phyloP scores from a whole-genome alignment of 2,329 filamentous ascomycete genomes.

The Dothistroma pini region DNA sequence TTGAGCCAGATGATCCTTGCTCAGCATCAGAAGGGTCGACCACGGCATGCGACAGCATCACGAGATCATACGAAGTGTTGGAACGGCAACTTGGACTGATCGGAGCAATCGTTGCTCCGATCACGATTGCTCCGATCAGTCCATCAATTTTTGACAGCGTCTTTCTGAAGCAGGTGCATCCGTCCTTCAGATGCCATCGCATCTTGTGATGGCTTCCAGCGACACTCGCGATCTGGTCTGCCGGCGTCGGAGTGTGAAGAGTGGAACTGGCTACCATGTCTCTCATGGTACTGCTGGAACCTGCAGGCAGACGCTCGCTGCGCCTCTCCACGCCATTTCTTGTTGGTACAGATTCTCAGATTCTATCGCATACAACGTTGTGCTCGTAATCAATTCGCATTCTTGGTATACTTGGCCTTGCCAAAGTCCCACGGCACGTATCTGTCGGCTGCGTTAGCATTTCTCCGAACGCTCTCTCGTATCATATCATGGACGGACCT shows the following conservation, averaged over 20 bases:
- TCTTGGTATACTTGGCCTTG: slow-evolving; percentile 35
- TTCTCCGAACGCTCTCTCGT: not conserved
- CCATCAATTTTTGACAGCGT: not conserved
- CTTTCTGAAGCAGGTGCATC: not conserved
- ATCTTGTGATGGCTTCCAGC: not conserved
- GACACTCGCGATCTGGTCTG: not conserved
- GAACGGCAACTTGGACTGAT: not conserved
- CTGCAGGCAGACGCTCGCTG: not conserved
- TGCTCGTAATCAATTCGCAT: slow-evolving; percentile 20
- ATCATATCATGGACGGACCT: slow-evolving; percentile 63
- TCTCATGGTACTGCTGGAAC: not conserved
- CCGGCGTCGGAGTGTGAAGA: not conserved
- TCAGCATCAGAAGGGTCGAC: not conserved
- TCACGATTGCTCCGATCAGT: too few relatives aligned
- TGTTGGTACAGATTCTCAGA: slow-evolving; percentile 8
- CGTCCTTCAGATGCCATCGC: not conserved
- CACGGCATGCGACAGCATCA: slow-evolving; percentile 9
- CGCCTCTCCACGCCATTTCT: not conserved
- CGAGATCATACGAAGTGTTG: not conserved
- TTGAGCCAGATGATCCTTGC: not conserved
- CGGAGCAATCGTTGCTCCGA: not conserved
- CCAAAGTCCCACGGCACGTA: slow-evolving; percentile 41
- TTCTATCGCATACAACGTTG: not conserved
- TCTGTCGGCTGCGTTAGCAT: slow-evolving; percentile 26
- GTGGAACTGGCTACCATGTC: not conserved